Evolutionary conservation across 2,329 filamentous ascomycete species (phyloP), one percentile per base, ranked within the genome.

Genomic region (Penicillium sp.): DNA sequence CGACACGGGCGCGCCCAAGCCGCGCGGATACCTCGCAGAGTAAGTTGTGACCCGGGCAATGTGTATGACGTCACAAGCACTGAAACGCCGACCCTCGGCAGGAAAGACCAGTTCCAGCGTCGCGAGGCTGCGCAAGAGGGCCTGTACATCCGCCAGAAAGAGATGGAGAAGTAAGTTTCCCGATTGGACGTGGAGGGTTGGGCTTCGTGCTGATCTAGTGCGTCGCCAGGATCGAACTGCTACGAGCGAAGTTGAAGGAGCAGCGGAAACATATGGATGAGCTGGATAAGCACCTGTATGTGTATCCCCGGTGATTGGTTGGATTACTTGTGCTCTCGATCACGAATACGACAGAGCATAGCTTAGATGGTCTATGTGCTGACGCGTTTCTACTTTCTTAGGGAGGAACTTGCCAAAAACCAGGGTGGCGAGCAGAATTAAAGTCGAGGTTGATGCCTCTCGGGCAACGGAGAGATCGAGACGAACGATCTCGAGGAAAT

Each of bases 241-340:
- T 60, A 9, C 50, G 48, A 2, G 18, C 28, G 19, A 56, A 56
- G 33, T 17, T 60, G 41, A 43, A 47, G 39, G 54, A 59, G 28
- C 48, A 52, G 16, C 48, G 47, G 10, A 47, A 48, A n/a, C 49
- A 55, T 17, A 51, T 58, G 20, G 48, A 57, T 2, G 57, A 58
- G 25, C 36, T 60, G 4, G 58, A 62, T 19, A 50, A 55, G 14
- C 46, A 56, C 16, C 28, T 59, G 59, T 61, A 43, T 26, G 57
- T 17, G 9, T 1, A 25, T 7, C 7, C 28, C 7, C 9, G 14
- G 28, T 9, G 8, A 10, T 19, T 13, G 16, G 11, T n/a, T n/a
- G 4, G 21, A n/a, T 4, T n/a, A n/a, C n/a, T 19, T 17, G 21
- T 3, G 13, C 8, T 18, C 8, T 25, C 19, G 26, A 35, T 9